Evolutionary conservation across 202 grass and related monocot genomes (phyloP).

Genomic region (Saccharum hybrid): DNA sequence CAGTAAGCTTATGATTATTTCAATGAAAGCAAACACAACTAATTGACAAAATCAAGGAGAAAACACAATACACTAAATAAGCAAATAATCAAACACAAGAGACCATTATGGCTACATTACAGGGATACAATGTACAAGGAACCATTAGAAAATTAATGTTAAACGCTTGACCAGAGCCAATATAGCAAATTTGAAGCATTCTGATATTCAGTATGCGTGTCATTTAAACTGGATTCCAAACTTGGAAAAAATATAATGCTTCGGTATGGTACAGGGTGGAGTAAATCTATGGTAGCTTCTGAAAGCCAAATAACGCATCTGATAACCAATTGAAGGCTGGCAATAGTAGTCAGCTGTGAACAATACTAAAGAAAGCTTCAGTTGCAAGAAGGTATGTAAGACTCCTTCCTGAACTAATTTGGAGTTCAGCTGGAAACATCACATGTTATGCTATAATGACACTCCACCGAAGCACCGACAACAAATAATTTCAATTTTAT

Average conservation of each 20-base stretch:
- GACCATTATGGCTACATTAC: neutral
- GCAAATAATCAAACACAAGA: neutral
- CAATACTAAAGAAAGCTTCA: neutral
- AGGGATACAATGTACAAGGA: neutral
- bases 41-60: neutral
- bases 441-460: slow-evolving; percentile 6
- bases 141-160: neutral
- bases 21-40: slow-evolving; percentile 12
- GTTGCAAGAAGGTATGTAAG: neutral
- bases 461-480: neutral
- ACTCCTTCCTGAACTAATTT: neutral
- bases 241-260: neutral
- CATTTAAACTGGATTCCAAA: neutral
- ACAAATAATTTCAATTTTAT: neutral
- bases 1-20: neutral
- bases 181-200: neutral
- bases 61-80: neutral
- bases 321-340: slow-evolving; percentile 4
- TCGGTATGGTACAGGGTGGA: neutral
- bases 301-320: neutral
- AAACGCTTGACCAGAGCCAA: slow-evolving; percentile 1
- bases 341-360: neutral
- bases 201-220: neutral
- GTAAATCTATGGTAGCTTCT: slow-evolving; percentile 1
- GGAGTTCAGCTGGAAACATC: neutral